These are phyloP conservation scores for Yamadazyma takamatsuzukensis DNA, from an alignment of 805 yeast genomes.

Conservation along the genomic window DNA sequence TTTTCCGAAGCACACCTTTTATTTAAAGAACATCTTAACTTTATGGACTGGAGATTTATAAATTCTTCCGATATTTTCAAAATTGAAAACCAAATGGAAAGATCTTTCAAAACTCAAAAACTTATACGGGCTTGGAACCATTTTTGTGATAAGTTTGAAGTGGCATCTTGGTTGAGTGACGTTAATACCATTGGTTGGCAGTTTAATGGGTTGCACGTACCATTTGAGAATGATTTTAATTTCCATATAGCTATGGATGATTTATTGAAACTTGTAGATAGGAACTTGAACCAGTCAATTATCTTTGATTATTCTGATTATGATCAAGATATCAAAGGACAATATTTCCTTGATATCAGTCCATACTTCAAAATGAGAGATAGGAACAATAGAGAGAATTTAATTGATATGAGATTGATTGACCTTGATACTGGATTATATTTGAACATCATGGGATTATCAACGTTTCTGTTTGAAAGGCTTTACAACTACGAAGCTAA, in stretches of 20 bases:
- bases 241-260: conserved; percentile 44
- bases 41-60: conserved; percentile 14
- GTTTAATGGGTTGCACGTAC: conserved; percentile 50
- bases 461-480: conserved; percentile 17
- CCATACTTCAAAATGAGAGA: conserved; percentile 24
- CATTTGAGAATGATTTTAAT: conserved; percentile 53
- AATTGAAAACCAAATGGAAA: conserved; percentile 4
- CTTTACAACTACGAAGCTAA: conserved; percentile 18
- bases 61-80: conserved; percentile 4
- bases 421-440: conserved; percentile 45
- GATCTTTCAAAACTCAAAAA: conserved; percentile 24
- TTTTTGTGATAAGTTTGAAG: conserved; percentile 35
- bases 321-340: conserved; percentile 14
- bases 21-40: conserved; percentile 1
- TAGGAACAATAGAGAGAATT: conserved; percentile 46
- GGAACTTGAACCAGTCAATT: conserved; percentile 37
- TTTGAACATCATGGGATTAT: conserved; percentile 36
- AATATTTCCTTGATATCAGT: conserved; percentile 28
- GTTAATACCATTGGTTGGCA: conserved; percentile 41
- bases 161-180: conserved; percentile 36
- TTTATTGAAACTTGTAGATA: conserved; percentile 38
- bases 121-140: conserved; percentile 43
- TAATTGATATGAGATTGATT: conserved; percentile 52
- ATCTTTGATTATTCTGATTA: conserved; percentile 29
- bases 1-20: conserved; percentile 11